Evolutionary conservation across 1,284 basidiomycete genomes (phyloP).

Genomic region (Trichosporon inkin): DNA sequence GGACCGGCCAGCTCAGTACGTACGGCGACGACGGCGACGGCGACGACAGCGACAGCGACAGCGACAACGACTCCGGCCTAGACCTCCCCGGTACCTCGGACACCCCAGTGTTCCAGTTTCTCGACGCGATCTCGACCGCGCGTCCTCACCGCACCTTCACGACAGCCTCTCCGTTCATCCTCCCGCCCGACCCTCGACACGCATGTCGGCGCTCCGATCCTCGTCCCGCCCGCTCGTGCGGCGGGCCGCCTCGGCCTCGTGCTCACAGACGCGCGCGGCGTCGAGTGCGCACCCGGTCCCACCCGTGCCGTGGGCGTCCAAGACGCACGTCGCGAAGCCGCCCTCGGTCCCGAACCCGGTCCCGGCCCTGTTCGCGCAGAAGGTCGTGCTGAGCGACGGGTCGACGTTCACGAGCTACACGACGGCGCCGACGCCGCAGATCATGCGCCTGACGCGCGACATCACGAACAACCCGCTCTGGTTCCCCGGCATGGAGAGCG

Average conservation of each 20-base stretch:
- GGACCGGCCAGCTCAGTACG: too few species aligned
- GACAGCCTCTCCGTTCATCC: not conserved
- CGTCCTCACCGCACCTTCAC: not conserved
- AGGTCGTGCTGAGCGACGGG: constrained; percentile 77
- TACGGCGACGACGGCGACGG: not conserved
- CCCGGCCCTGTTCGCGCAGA: constrained; percentile 76
- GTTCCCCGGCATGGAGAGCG: constrained; percentile 54
- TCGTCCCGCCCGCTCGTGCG: constrained; percentile 20
- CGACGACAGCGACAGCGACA: not conserved
- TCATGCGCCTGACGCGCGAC: constrained; percentile 69
- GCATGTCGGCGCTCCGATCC: constrained; percentile 18
- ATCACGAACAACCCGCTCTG: constrained; percentile 78
- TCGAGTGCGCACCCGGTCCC: constrained; percentile 10
- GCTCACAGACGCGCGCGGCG: constrained; percentile 28
- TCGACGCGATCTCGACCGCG: not conserved
- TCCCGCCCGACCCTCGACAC: not conserved
- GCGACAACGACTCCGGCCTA: not conserved
- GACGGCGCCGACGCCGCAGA: constrained; percentile 69
- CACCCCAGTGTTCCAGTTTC: too few species aligned
- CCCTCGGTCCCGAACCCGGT: constrained; percentile 69
- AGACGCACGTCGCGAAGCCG: constrained; percentile 43
- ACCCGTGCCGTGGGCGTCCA: constrained; percentile 32
- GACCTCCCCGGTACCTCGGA: not conserved
- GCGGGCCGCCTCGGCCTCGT: constrained; percentile 21
- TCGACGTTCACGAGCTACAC: constrained; percentile 78